Base-by-base conservation (phyloP, 805 yeast genomes). In the Hanseniaspora taiwanica region DNA sequence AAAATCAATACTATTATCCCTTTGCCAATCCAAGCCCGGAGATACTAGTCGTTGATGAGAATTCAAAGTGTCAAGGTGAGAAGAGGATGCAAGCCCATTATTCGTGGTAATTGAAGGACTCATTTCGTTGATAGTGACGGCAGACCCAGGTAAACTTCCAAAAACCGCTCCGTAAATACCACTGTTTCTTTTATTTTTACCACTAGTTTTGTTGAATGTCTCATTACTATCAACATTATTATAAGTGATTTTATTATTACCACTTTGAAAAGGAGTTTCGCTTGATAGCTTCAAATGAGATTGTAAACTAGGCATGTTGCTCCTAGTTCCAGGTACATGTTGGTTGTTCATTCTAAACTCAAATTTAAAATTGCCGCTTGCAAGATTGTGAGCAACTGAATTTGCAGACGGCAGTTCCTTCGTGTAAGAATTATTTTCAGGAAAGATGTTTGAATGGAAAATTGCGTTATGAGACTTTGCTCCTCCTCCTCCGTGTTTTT, bases 311-410 rank as follows among this genome's bases (percentile, higher is more conserved):
- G 14, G 19, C 36, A 12, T 23, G n/a, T 33, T 33, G n/a, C 27
- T 31, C 10, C 37, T 27, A 12, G 27, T n/a, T 14, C 27, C 39
- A n/a, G 24, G 34, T 20, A 42, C 24, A 29, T 35, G 42, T 20
- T 34, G 40, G 21, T 38, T 38, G 14, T 41, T 42, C 29, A 40
- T 32, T 12, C 45, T 48, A 42, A 58, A 58, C 36, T 58, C 56
- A 42, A 58, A 58, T 36, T 58, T 53, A 29, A 50, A 58, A 37
- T 55, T 54, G 33, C 51, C 54, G 25, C 48, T 54, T 2, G 55
- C 49, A 4, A 49, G 40, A 20, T 56, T 56, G 2, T 51, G 54
- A 33, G 51, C 49, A 1, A 55, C 48, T 29, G 48, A 40, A 36
- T 45, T 7, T 3, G 16, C 8, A 8, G 33, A 13, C 17, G 18